Evolutionary conservation across 2,329 filamentous ascomycete genomes (phyloP).

Genomic region (Aspergillus unguis): DNA sequence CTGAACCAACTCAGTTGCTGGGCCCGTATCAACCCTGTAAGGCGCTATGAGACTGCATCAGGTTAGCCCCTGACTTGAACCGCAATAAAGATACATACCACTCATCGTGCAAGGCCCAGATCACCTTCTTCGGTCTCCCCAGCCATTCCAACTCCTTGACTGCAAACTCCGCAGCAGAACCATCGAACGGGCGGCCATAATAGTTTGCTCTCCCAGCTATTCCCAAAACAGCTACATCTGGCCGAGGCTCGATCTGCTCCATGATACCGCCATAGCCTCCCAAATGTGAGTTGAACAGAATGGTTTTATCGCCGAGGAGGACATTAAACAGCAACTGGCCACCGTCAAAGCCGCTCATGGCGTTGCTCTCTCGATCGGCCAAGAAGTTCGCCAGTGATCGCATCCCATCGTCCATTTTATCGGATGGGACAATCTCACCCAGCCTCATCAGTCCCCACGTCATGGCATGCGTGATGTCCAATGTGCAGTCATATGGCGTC

Average conservation of each 20-base stretch:
- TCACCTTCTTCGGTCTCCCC: neutral
- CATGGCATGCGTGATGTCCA: neutral
- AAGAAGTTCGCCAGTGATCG: neutral
- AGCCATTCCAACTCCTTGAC: neutral
- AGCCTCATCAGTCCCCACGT: neutral
- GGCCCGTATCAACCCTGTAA: no score
- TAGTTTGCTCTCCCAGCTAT: neutral
- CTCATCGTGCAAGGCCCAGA: neutral
- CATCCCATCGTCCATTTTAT: neutral
- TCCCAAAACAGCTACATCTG: neutral
- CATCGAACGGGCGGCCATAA: neutral
- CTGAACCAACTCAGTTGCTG: no score
- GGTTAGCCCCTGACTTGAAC: no score
- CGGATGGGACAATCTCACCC: neutral
- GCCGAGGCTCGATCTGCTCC: neutral
- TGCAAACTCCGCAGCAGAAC: neutral
- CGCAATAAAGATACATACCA: neutral
- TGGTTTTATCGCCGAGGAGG: neutral
- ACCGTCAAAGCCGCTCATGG: neutral
- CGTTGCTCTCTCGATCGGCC: neutral
- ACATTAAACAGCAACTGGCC: neutral
- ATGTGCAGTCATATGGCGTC: neutral
- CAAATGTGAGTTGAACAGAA: neutral
- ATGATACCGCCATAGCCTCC: neutral
- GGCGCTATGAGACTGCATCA: no score